A percentile compares a stretch with the other conserved stretches of the same genome.
Conservation (phyloP, 768 basidiomycete genomes). For the Lactarius trivialis region DNA sequence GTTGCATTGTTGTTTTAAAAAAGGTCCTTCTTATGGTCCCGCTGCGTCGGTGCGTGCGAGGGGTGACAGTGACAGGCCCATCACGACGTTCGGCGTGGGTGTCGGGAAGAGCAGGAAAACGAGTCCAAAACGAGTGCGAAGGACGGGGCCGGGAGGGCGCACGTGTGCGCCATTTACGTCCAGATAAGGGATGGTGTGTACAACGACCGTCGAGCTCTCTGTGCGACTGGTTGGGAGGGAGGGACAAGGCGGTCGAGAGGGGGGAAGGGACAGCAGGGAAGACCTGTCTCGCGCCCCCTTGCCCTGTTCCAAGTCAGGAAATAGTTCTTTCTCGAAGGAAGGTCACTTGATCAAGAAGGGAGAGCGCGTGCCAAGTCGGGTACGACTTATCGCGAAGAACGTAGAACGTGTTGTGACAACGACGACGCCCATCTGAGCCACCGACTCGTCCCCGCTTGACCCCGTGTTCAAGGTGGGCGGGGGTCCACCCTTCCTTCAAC, state of each 20-base stretch:
- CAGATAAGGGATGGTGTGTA: not conserved
- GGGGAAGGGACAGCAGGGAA: not conserved
- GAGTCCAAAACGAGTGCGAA: not conserved
- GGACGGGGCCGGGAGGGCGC: not conserved
- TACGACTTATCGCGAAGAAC: conserved; percentile 4
- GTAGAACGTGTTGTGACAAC: conserved; percentile 9
- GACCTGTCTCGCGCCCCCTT: not conserved
- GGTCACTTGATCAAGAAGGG: conserved; percentile 12
- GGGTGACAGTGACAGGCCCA: not conserved
- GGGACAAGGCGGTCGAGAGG: not conserved
- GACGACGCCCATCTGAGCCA: conserved; percentile 2
- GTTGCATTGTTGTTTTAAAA: not conserved
- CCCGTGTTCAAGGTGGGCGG: conserved; percentile 7
- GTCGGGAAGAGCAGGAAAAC: not conserved
- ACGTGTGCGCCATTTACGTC: not conserved
- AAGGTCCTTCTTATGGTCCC: not conserved
- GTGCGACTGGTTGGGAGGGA: not conserved
- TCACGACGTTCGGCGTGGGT: not conserved
- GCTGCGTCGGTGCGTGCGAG: not conserved
- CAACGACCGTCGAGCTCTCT: not conserved
- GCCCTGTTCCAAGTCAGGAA: not conserved
- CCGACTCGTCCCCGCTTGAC: not conserved
- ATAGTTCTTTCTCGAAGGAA: not conserved
- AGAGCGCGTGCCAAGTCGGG: not conserved
- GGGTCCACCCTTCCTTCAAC: not conserved